These are phyloP conservation scores for Chenopodium quinoa DNA, from an alignment of 148 eudicot species.

Conservation along the genomic window DNA sequence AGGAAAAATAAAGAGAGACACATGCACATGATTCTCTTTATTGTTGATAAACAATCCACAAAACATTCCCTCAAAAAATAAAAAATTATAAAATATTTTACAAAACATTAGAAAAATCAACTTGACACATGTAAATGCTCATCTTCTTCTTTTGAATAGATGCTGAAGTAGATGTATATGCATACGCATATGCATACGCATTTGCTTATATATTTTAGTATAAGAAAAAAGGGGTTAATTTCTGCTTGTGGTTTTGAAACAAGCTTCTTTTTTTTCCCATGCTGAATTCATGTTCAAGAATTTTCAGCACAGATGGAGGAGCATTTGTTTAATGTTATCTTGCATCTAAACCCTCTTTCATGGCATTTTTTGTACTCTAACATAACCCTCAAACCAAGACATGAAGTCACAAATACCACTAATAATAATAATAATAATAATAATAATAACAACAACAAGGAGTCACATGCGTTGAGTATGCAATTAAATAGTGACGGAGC, in stretches of 20 bases:
- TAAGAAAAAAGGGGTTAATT: not conserved
- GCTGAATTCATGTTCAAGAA: not conserved
- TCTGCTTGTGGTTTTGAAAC: not conserved
- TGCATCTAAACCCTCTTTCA: not conserved
- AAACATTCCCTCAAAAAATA: too few relatives aligned
- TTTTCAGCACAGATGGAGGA: not conserved
- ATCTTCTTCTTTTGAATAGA: not conserved
- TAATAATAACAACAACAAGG: too few relatives aligned
- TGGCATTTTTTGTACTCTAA: not conserved
- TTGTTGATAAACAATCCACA: too few relatives aligned
- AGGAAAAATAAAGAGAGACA: too few relatives aligned
- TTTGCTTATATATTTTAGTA: too few relatives aligned
- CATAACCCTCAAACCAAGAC: not conserved
- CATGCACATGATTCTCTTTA: too few relatives aligned
- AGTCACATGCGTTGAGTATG: too few relatives aligned
- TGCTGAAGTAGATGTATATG: not conserved
- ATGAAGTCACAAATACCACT: not conserved
- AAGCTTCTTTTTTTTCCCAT: not conserved
- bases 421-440: too few relatives aligned
- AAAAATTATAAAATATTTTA: too few relatives aligned
- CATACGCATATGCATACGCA: not conserved
- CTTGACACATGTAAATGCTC: too few relatives aligned
- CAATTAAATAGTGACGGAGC: too few relatives aligned
- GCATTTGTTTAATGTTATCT: not conserved
- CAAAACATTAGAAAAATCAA: too few relatives aligned